phyloP scores from a whole-genome alignment of 73 alveolate species.

The Stentor coeruleus region DNA sequence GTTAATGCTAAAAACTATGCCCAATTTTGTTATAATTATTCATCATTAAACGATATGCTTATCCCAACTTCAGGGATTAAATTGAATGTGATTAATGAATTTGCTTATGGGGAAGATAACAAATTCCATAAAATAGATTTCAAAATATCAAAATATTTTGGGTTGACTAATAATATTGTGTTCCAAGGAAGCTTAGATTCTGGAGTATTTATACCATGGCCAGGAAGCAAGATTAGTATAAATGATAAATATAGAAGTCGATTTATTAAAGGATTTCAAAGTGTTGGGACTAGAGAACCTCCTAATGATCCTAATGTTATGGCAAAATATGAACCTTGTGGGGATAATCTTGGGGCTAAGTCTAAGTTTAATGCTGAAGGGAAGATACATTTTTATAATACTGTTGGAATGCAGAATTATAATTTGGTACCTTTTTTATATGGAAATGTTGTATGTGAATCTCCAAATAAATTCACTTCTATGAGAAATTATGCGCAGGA shows the following conservation, averaged over 20 bases:
- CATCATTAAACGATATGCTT: background rate
- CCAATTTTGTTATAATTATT: background rate
- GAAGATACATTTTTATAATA: constrained; percentile 9
- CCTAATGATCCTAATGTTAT: background rate
- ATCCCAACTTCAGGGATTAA: background rate
- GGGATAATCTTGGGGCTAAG: background rate
- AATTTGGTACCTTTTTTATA: background rate
- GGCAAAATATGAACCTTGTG: background rate
- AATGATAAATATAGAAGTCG: background rate
- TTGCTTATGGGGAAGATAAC: background rate
- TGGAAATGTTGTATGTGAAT: constrained; percentile 10
- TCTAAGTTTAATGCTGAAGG: background rate
- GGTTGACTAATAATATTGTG: background rate
- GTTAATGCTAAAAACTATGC: background rate
- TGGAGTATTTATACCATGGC: constrained; percentile 23
- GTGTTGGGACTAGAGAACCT: background rate
- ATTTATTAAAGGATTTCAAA: constrained; percentile 13
- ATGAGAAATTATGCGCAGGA: background rate
- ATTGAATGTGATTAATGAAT: background rate
- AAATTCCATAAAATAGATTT: constrained; percentile 11
- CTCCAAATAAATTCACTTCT: background rate
- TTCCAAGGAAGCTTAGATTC: background rate
- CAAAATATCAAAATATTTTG: background rate
- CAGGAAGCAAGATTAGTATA: background rate
- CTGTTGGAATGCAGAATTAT: background rate